Base-by-base conservation (phyloP, 352 stramenopile species). In the Plasmopara halstedii region DNA sequence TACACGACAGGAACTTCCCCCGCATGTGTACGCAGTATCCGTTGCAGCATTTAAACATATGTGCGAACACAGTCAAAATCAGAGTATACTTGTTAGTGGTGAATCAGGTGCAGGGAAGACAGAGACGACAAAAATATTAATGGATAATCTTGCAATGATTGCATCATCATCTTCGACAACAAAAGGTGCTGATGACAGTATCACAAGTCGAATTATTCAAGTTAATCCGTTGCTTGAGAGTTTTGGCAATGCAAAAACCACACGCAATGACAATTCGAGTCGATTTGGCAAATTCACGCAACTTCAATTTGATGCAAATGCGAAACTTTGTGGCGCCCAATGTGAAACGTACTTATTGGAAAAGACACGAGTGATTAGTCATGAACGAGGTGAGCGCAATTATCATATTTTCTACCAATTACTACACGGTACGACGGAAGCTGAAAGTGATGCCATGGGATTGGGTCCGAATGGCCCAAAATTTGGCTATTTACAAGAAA, bases 161-260 rank as follows among this genome's bases (percentile, higher is more conserved):
- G 72, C 70, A 15, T 58, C 64, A n/a, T 50, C 42, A 1, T 52
- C 59, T 3, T 49, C 32, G 1, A 44, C 39, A 7, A 35, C 2
- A 5, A 47, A 45, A 20, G 46, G 70, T 13, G 45, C 50, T 15
- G 57, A 68, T 21, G 8, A 54, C 37, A 62, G 22, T 59, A 80
- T 95, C 40, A 76, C 67, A 3, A 93, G 88, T 18, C 75, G 88
- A 33, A 97, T 99, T 44, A 73, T 99, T 10, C 85, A 96, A 33
- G 94, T 96, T 15, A 99, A 99, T 60, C 96, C 96, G 19, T 73
- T 99, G 36, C 81, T 99, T 7, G 96, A 99, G 71, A 93, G 88
- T 21, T 99, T 99, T 62, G 96, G 96, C 23, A 99, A 99, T 64
- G 94, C 95, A 22, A 95, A 96, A 52, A 98, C 95, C 2, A 83